These are phyloP conservation scores for Ziziphus jujuba DNA, from an alignment of 306 rosid genomes.

Conservation along the genomic window DNA sequence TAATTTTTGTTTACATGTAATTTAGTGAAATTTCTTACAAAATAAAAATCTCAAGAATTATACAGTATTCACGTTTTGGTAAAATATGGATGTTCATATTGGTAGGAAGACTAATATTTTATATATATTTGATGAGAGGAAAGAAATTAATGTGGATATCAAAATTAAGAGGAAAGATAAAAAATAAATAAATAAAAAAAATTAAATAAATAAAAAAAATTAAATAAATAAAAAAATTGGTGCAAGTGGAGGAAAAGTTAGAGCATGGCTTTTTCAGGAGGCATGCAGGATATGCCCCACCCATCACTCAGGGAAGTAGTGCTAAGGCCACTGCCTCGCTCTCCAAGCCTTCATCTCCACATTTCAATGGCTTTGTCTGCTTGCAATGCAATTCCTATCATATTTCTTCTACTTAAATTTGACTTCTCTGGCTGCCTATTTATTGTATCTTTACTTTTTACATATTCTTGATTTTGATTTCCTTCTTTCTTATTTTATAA, in stretches of 20 bases:
- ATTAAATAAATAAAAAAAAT: too few species aligned
- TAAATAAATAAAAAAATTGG: slow-evolving; percentile 35
- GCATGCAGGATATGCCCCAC: slow-evolving; percentile 27
- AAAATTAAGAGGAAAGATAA: slow-evolving; percentile 32
- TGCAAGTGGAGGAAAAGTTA: slow-evolving; percentile 30
- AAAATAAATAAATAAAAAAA: too few species aligned
- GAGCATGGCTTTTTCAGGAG: slow-evolving; percentile 40
- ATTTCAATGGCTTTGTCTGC: neutral
- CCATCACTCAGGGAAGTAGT: slow-evolving; percentile 16
- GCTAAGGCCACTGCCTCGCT: slow-evolving; percentile 21
- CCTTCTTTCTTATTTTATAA: too few species aligned
- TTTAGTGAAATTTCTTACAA: too few species aligned
- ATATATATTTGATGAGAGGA: neutral
- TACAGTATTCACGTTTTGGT: too few species aligned
- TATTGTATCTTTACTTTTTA: too few species aligned
- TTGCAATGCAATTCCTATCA: neutral
- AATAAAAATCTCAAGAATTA: too few species aligned
- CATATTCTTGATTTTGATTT: too few species aligned
- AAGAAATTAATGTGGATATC: slow-evolving; percentile 37
- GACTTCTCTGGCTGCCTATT: neutral
- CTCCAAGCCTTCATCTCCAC: slow-evolving; percentile 14
- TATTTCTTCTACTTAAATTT: neutral
- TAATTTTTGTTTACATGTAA: too few species aligned
- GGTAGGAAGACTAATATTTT: too few species aligned
- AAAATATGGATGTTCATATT: too few species aligned